These are phyloP conservation scores for Candida sp. DNA, from an alignment of 1,139 yeast genomes.

Conservation along the genomic window DNA sequence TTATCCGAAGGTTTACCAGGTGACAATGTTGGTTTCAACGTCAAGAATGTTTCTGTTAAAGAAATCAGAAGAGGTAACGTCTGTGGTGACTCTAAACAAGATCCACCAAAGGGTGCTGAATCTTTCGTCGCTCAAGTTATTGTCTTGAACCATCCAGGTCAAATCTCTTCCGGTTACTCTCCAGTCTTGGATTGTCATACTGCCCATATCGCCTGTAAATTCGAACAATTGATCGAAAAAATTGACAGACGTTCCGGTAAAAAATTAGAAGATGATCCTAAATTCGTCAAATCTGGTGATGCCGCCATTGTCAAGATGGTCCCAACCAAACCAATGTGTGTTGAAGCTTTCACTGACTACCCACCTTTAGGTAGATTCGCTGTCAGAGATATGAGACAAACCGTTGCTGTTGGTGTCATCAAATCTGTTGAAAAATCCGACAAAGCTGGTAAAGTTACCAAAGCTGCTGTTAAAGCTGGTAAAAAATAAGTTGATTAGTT, in stretches of 20 bases:
- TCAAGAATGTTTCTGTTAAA: constrained; percentile 91
- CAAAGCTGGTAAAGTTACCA: constrained; percentile 98
- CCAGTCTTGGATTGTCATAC: constrained; percentile 96
- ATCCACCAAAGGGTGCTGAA: constrained; percentile 81
- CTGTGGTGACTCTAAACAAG: constrained; percentile 94
- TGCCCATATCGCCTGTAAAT: constrained; percentile 89
- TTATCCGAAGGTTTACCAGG: constrained; percentile 85
- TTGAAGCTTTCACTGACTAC: constrained; percentile 95
- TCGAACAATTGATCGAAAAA: constrained; percentile 50
- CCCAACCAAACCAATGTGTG: constrained; percentile 97
- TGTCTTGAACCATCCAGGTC: constrained; percentile 93
- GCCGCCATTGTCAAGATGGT: constrained; percentile 90
- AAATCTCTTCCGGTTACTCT: constrained; percentile 89
- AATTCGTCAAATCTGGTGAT: constrained; percentile 90
- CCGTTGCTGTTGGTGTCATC: constrained; percentile 99
- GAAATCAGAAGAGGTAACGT: constrained; percentile 96
- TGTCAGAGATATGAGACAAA: constrained; percentile 99
- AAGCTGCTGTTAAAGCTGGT: constrained; percentile 98
- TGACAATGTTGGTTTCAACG: constrained; percentile 96
- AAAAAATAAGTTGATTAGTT: constrained; percentile 69
- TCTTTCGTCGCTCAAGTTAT: constrained; percentile 89
- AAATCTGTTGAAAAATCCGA: constrained; percentile 96
- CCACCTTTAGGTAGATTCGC: constrained; percentile 99
- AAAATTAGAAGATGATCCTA: constrained; percentile 78
- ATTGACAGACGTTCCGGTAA: constrained; percentile 95